These are phyloP conservation scores for Jackrogersella multiformis DNA, from an alignment of 495 filamentous ascomycete species.

Conservation along the genomic window DNA sequence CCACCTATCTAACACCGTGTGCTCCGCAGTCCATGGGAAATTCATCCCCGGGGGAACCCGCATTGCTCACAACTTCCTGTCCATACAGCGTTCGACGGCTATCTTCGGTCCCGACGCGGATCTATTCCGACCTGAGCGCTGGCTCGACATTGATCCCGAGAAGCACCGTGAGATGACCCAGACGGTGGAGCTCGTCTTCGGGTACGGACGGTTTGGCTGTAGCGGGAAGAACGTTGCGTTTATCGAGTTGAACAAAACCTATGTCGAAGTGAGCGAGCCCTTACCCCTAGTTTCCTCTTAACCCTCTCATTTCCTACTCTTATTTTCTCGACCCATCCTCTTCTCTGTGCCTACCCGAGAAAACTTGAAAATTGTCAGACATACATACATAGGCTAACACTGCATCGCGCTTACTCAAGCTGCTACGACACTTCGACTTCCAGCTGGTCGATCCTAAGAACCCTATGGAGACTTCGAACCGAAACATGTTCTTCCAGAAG, in stretches of 20 bases:
- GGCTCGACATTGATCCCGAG: slow-evolving; percentile 54
- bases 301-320: no score
- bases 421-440: slow-evolving; percentile 34
- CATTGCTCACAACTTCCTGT: slow-evolving; percentile 50
- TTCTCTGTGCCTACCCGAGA: no score
- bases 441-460: slow-evolving; percentile 28
- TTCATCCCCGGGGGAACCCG: slow-evolving; percentile 67
- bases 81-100: slow-evolving; percentile 41
- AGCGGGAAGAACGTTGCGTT: slow-evolving; percentile 51
- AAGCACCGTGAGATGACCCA: slow-evolving; percentile 49
- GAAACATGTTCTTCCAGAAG: slow-evolving; percentile 43
- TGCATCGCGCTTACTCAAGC: not conserved
- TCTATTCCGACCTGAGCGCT: slow-evolving; percentile 62
- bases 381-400: slow-evolving; percentile 17
- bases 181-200: slow-evolving; percentile 43
- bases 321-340: no score
- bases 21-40: slow-evolving; percentile 55
- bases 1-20: slow-evolving; percentile 49
- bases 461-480: slow-evolving; percentile 25
- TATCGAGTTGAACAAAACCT: slow-evolving; percentile 60
- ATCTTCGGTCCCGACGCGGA: slow-evolving; percentile 59
- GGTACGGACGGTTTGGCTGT: slow-evolving; percentile 50
- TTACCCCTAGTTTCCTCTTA: no score
- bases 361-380: no score
- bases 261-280: slow-evolving; percentile 56